These are phyloP conservation scores for Candida ortonii DNA, from an alignment of 805 yeast species.

Conservation along the genomic window DNA sequence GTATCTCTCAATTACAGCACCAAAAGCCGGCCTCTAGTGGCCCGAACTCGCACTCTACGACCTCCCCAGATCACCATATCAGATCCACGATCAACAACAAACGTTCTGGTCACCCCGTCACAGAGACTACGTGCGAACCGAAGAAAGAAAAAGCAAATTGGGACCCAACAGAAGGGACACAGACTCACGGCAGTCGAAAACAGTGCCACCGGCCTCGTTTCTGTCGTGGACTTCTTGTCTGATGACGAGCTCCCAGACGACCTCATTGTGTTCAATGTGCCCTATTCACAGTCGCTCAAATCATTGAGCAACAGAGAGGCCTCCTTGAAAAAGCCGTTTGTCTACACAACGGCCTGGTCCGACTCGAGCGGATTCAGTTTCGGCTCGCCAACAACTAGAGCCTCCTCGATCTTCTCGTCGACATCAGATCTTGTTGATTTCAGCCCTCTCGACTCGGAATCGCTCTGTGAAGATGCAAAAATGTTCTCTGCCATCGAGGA, in stretches of 20 bases:
- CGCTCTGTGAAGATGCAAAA: slow-evolving; percentile 35
- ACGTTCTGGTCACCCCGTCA: slow-evolving; percentile 29
- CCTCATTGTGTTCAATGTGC: slow-evolving; percentile 59
- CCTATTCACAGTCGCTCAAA: slow-evolving; percentile 54
- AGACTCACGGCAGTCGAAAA: too few species aligned
- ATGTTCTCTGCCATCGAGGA: slow-evolving; percentile 34
- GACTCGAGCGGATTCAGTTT: slow-evolving; percentile 22
- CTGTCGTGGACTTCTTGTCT: slow-evolving; percentile 39
- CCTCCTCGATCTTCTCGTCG: slow-evolving; percentile 45
- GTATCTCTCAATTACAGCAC: slow-evolving; percentile 19
- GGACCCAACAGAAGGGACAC: too few species aligned
- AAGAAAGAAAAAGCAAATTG: too few species aligned
- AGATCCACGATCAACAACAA: too few species aligned
- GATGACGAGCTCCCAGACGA: slow-evolving; percentile 56
- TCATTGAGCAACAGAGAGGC: slow-evolving; percentile 38
- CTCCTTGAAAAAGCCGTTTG: slow-evolving; percentile 21
- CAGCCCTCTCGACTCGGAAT: slow-evolving; percentile 21
- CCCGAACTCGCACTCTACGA: too few species aligned
- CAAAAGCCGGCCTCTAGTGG: not conserved
- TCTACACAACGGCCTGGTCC: not conserved
- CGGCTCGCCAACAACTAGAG: slow-evolving; percentile 37
- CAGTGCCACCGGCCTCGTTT: too few species aligned
- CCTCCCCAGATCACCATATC: too few species aligned
- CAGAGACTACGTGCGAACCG: slow-evolving; percentile 27
- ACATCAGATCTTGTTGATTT: slow-evolving; percentile 30